A percentile compares a stretch with the other conserved stretches of the same genome.
Evolutionary conservation across 2,329 filamentous ascomycete species (phyloP).

Genomic region (Ceratocystis smalleyi): DNA sequence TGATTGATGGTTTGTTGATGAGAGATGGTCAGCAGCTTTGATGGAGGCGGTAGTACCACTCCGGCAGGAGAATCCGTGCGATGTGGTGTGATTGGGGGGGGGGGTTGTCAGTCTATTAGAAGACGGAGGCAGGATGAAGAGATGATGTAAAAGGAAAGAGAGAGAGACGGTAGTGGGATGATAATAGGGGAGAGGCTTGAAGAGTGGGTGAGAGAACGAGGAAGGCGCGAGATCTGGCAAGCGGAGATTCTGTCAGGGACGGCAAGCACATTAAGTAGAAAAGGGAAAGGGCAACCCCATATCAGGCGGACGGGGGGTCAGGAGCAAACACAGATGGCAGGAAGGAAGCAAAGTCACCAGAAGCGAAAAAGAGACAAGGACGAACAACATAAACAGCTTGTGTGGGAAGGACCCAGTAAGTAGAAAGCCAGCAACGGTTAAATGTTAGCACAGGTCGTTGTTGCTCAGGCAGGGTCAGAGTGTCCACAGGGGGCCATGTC

Average conservation of each 20-base stretch:
- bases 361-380: neutral
- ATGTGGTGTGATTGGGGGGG: neutral
- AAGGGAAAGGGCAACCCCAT: neutral
- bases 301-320: neutral
- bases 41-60: neutral
- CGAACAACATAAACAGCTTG: neutral
- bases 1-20: neutral
- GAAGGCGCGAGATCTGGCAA: neutral
- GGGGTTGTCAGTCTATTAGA: neutral
- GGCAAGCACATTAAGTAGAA: conserved; percentile 3
- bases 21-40: too few species aligned
- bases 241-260: neutral
- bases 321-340: conserved; percentile 3
- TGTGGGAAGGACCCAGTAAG: conserved; percentile 4
- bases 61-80: neutral
- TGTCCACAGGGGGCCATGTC: neutral
- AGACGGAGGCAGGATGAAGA: neutral
- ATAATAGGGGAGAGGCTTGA: neutral
- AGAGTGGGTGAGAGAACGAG: neutral
- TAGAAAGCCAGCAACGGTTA: conserved; percentile 6
- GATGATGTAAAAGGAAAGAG: neutral
- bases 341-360: conserved; percentile 6
- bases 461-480: conserved; percentile 2
- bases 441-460: conserved; percentile 3
- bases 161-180: neutral